Evolutionary conservation across 2,329 filamentous ascomycete genomes (phyloP).

Genomic region (Magnaporthiopsis poae): DNA sequence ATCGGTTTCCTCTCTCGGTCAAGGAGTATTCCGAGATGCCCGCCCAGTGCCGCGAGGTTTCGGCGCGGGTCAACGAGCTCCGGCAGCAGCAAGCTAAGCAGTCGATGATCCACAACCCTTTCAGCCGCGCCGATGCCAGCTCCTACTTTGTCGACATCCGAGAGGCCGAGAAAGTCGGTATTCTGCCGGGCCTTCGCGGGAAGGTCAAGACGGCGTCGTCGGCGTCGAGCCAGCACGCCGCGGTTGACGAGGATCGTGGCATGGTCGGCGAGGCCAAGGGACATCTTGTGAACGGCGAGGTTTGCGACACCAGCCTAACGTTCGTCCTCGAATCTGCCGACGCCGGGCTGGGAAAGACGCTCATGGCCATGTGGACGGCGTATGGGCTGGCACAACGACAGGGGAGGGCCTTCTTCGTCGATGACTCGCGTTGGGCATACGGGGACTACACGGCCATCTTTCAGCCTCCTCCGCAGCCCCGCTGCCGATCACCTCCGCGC

Average conservation of each 20-base stretch:
- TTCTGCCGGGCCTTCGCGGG: constrained; percentile 39
- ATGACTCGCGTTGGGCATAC: constrained; percentile 76
- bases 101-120: constrained; percentile 19
- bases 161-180: constrained; percentile 56
- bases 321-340: constrained; percentile 66
- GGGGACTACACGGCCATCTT: constrained; percentile 68
- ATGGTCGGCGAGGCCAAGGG: constrained; percentile 40
- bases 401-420: constrained; percentile 69
- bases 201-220: constrained; percentile 4
- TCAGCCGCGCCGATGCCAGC: constrained; percentile 31
- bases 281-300: constrained; percentile 35
- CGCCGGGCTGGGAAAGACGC: constrained; percentile 64
- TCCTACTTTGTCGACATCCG: constrained; percentile 63
- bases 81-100: constrained; percentile 31
- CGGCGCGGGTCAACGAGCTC: constrained; percentile 44
- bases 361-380: constrained; percentile 75
- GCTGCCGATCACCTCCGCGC: constrained; percentile 61
- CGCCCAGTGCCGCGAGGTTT: constrained; percentile 54
- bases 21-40: constrained; percentile 62
- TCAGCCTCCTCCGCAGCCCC: constrained; percentile 50
- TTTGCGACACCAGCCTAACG: constrained; percentile 64
- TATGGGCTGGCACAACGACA: constrained; percentile 71
- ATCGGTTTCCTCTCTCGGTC: constrained; percentile 56
- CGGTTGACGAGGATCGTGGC: constrained; percentile 14
- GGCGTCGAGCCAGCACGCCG: neutral